Evolutionary conservation across 257 asterid species (phyloP).

Genomic region (Capsicum baccatum): DNA sequence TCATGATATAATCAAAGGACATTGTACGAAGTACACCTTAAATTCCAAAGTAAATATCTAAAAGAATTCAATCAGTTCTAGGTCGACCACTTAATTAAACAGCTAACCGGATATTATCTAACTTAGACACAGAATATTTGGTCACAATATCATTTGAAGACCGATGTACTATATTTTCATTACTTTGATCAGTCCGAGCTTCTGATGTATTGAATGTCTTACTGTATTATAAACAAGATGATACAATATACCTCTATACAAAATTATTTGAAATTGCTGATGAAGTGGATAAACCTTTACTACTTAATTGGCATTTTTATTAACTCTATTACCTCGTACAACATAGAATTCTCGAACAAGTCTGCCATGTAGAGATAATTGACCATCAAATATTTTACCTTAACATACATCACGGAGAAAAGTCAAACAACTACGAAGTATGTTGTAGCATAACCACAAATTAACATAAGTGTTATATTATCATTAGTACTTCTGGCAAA

Average conservation of each 20-base stretch:
- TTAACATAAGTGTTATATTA: not conserved
- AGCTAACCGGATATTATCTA: not conserved
- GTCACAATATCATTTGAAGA: not conserved
- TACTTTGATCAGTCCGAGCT: not conserved
- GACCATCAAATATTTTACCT: not conserved
- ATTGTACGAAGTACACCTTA: not conserved
- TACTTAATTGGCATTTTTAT: constrained; percentile 56
- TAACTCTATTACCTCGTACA: constrained; percentile 87
- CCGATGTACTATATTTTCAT: not conserved
- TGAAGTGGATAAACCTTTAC: constrained; percentile 55
- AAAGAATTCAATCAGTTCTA: not conserved
- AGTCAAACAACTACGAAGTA: constrained; percentile 19
- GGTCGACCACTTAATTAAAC: not conserved
- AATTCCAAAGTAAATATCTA: not conserved
- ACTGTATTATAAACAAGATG: not conserved
- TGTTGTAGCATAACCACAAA: not conserved
- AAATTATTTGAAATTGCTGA: constrained; percentile 41
- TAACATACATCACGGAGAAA: not conserved
- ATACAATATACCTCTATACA: constrained; percentile 51
- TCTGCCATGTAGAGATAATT: constrained; percentile 57
- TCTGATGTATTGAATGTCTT: not conserved
- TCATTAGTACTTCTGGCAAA: not conserved
- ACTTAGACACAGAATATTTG: not conserved
- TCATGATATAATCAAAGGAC: not conserved
- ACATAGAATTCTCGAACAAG: constrained; percentile 77